Conservation (phyloP, 805 yeast genomes). For the Geotrichum ghanense region DNA sequence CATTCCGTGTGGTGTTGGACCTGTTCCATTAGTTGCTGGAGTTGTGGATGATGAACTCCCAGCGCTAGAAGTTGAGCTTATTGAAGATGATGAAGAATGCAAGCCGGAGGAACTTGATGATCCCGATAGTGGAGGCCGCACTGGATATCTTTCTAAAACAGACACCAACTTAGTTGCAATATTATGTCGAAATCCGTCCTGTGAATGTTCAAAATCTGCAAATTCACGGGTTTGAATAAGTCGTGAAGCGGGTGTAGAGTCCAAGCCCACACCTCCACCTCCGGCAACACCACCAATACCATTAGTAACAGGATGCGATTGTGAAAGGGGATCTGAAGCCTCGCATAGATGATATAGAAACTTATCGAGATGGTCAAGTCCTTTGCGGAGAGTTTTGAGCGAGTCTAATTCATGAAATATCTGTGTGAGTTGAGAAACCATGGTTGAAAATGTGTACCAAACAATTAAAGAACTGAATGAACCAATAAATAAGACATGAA, state of each 20-base stretch:
- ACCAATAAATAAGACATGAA: no score
- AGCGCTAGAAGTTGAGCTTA: no score
- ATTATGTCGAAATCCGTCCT: slow-evolving; percentile 44
- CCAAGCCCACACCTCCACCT: no score
- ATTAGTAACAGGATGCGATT: background rate
- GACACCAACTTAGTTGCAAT: slow-evolving; percentile 30
- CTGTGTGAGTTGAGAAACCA: background rate
- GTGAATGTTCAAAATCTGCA: no score
- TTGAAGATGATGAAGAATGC: no score
- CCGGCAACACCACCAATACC: no score
- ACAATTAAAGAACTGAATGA: no score
- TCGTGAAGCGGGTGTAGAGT: no score
- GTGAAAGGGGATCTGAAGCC: background rate
- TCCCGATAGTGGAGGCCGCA: no score
- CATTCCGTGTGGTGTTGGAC: slow-evolving; percentile 1
- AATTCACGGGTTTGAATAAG: background rate
- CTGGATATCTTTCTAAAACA: slow-evolving; percentile 18
- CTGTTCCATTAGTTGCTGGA: slow-evolving; percentile 3
- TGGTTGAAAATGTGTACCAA: no score
- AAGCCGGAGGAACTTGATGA: no score
- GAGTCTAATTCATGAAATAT: background rate
- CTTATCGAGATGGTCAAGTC: background rate
- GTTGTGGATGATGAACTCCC: no score
- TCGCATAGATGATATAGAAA: background rate
- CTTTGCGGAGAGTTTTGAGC: background rate